phyloP scores from a whole-genome alignment of 2,329 filamentous ascomycete species.

The Aspergillus calidoustus region DNA sequence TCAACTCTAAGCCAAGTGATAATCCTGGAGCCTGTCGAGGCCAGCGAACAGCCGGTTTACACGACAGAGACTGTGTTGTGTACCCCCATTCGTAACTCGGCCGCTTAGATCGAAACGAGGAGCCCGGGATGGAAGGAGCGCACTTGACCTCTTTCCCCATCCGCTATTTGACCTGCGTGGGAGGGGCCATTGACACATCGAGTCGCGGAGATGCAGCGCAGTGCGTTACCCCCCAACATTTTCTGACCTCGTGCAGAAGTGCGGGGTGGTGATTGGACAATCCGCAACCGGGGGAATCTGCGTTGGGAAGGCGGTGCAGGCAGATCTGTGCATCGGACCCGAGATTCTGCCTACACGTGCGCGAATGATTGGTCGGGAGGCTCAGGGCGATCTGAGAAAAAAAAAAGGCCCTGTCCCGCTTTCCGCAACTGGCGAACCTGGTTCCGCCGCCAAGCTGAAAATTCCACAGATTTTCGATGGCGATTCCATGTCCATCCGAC shows the following conservation, averaged over 20 bases:
- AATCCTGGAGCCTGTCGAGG: neutral
- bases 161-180: neutral
- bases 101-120: neutral
- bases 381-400: constrained; percentile 7
- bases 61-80: neutral
- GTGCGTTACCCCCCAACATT: too few species aligned
- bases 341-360: constrained; percentile 40
- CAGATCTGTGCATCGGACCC: constrained; percentile 7
- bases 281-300: neutral
- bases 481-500: neutral
- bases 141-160: neutral
- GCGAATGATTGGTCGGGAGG: constrained; percentile 33
- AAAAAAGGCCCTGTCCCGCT: constrained; percentile 15
- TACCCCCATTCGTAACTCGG: neutral
- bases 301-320: constrained; percentile 25
- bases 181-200: neutral
- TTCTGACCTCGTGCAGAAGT: constrained; percentile 6
- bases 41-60: neutral
- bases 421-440: constrained; percentile 12
- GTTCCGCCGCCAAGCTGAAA: constrained; percentile 20
- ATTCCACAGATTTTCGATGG: neutral
- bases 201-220: neutral
- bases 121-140: neutral
- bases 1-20: neutral
- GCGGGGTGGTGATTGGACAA: constrained; percentile 16